phyloP scores from a whole-genome alignment of 805 yeast genomes.

The Kuraishia floccosa region DNA sequence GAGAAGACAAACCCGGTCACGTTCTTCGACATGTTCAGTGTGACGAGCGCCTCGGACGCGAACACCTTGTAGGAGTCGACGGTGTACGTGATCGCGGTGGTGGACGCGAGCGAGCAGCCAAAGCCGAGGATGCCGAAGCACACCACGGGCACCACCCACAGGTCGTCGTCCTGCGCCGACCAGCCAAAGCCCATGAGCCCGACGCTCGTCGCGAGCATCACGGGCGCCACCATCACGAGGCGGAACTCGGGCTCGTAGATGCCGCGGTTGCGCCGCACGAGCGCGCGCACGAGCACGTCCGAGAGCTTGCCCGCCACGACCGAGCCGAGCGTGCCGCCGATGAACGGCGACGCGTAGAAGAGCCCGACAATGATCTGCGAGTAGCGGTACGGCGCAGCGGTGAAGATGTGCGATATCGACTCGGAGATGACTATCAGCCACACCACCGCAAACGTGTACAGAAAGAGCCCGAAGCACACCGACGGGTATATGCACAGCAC shows the following conservation, averaged over 20 bases:
- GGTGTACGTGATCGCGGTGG: conserved; percentile 48
- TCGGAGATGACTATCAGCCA: conserved; percentile 57
- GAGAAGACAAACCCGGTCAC: conserved; percentile 44
- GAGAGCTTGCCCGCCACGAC: conserved; percentile 37
- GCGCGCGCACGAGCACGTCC: conserved; percentile 31
- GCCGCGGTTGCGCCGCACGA: conserved; percentile 37
- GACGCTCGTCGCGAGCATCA: conserved; percentile 26
- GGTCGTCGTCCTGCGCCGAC: conserved; percentile 32
- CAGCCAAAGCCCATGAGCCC: conserved; percentile 60
- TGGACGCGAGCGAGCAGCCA: conserved; percentile 51
- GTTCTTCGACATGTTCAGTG: conserved; percentile 44
- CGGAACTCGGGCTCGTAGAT: conserved; percentile 56
- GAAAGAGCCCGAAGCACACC: conserved; percentile 35
- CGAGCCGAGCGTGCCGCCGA: conserved; percentile 49
- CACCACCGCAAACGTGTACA: conserved; percentile 47
- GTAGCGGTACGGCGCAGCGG: conserved; percentile 30
- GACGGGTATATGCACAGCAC: conserved; percentile 37
- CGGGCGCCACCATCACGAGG: conserved; percentile 40
- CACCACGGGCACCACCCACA: conserved; percentile 47
- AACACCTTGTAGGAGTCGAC: conserved; percentile 46
- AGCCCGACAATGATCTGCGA: conserved; percentile 36
- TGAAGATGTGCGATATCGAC: conserved; percentile 38
- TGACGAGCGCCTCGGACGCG: conserved; percentile 48
- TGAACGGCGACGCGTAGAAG: conserved; percentile 41
- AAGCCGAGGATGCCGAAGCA: conserved; percentile 46